Percentiles rank a stretch among this genome's conserved stretches.
These are phyloP conservation scores for Dioscorea cayenensis DNA, from an alignment of 116 monocot species.

Conservation along the genomic window DNA sequence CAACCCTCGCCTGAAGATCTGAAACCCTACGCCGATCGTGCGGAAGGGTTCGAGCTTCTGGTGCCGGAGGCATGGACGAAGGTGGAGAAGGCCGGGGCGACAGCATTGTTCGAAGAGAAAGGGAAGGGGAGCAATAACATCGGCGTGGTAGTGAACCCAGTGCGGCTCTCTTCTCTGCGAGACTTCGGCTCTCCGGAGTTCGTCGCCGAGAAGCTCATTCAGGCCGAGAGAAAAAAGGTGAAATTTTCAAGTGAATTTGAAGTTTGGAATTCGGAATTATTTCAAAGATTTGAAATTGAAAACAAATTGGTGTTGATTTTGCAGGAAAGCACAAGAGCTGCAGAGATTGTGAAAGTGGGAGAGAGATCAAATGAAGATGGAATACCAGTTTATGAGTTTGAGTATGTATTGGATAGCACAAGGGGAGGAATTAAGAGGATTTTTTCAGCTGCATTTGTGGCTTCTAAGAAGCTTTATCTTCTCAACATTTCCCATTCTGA, in stretches of 20 bases:
- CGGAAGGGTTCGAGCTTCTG: conserved; percentile 66
- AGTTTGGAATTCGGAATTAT: too few relatives aligned
- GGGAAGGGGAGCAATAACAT: conserved; percentile 54
- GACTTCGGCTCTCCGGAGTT: conserved; percentile 90
- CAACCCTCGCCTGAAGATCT: conserved; percentile 3
- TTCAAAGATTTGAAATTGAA: too few relatives aligned
- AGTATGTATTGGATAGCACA: conserved; percentile 79
- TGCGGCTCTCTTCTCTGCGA: conserved; percentile 46
- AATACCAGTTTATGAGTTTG: conserved; percentile 75
- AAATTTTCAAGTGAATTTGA: neutral
- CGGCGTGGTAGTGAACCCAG: conserved; percentile 78
- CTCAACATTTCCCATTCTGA: conserved; percentile 75
- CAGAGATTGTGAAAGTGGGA: conserved; percentile 31
- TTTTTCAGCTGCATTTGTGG: conserved; percentile 84
- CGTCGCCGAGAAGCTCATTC: conserved; percentile 86
- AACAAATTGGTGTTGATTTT: neutral
- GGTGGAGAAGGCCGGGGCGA: conserved; percentile 96
- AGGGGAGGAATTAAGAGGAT: conserved; percentile 94
- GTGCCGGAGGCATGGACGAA: conserved; percentile 61
- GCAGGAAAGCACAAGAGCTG: conserved; percentile 84
- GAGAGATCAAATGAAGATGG: conserved; percentile 52
- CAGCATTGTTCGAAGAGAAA: conserved; percentile 63
- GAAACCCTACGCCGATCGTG: conserved; percentile 49
- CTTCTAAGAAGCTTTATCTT: conserved; percentile 71
- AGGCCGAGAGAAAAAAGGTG: conserved; percentile 81